Conservation (phyloP, 163 green algal genomes). For the Chlorella variabilis region DNA sequence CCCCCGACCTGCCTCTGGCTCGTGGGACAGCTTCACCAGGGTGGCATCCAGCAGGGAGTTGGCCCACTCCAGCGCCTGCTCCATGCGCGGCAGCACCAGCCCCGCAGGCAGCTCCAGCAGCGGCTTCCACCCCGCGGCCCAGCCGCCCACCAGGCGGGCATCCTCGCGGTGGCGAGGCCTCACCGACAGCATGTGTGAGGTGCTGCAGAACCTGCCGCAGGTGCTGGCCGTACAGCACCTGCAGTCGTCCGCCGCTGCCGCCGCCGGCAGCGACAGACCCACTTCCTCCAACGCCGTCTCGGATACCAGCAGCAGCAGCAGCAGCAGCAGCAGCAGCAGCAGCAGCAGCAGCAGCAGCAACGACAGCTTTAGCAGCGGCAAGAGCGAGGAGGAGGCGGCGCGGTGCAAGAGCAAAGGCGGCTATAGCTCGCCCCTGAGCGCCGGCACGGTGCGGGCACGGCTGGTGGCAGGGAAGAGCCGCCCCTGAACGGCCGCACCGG, state of each 20-base stretch:
- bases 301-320: conserved; percentile 40
- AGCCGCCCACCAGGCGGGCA: too few relatives aligned
- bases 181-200: conserved; percentile 91
- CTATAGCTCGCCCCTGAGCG: not conserved
- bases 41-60: too few relatives aligned
- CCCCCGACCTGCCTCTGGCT: too few relatives aligned
- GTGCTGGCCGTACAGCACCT: too few relatives aligned
- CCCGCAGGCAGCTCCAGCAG: conserved; percentile 4
- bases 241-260: conserved; percentile 45
- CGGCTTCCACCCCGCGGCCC: not conserved
- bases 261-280: too few relatives aligned
- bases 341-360: too few relatives aligned
- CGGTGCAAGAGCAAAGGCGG: not conserved
- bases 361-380: conserved; percentile 51
- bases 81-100: conserved; percentile 14
- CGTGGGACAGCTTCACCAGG: too few relatives aligned
- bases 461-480: not conserved
- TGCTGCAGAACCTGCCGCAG: conserved; percentile 79
- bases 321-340: conserved; percentile 36
- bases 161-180: conserved; percentile 67
- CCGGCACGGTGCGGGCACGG: not conserved
- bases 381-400: conserved; percentile 25
- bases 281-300: conserved; percentile 31
- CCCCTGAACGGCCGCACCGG: not conserved
- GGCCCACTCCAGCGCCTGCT: too few relatives aligned